Evolutionary conservation across 345 rosid species (phyloP), one percentile per base, ranked within the genome.

Genomic region (Balakata baccata): DNA sequence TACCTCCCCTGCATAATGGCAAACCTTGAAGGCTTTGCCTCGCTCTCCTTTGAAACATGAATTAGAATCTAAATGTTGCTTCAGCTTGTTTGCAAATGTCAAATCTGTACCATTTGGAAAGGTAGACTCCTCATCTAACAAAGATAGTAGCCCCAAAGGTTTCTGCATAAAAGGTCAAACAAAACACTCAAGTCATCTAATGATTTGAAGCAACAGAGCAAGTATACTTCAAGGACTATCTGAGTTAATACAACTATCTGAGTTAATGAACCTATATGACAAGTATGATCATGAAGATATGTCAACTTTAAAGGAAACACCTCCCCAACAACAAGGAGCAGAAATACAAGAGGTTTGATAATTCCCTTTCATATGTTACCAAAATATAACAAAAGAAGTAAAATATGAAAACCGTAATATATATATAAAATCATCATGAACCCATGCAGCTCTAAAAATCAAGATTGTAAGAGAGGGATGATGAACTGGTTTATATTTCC

Each of bases 1-100:
- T 88, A 95, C 98, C 98, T 92, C 92, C 76, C 99, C 99, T 6
- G 99, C 99, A 81, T 92, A 95, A 86, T 95, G 99, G 78, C 78
- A 78, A 66, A 95, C 92, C 7, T 89, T 77, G 84, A 95, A 95
- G 73, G 90, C 86, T 79, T 89, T 92, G 79, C 79, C 94, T 68
- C 97, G 83, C 49, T 87, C 91, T 80, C 94, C 99, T 82, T 78
- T 84, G 83, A 95, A 95, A 80, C 87, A 92, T 51, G 89, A 82
- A 80, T 91, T 89, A 46, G 90, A 81, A 71, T 77, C 79, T 66
- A 95, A 80, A 81, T 95, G 99, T 85, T 87, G 90, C 86, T 92
- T 91, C 25, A 95, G 92, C 86, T 95, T 95, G 89, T 88, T 86
- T 79, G 98, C 98, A 69, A 95, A 89, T 56, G 98, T 92, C 86